Evolutionary conservation across 2,329 filamentous ascomycete species (phyloP), one percentile per base, ranked within the genome.

Genomic region (Bretziella fagacearum): DNA sequence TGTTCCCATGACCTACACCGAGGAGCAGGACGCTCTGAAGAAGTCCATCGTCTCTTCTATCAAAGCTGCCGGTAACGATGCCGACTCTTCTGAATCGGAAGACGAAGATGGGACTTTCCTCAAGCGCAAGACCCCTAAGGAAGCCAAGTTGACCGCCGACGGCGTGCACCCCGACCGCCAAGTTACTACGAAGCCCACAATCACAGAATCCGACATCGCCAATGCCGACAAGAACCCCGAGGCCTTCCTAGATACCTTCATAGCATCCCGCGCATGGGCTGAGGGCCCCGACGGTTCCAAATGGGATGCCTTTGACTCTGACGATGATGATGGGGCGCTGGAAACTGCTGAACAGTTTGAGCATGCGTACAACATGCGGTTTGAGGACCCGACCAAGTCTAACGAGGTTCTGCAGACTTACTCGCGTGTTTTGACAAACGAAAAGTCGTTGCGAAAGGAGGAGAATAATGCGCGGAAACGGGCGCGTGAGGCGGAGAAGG

Each of bases 301-400:
- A 35, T 86, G 84, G 63, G 70, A 87, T 55, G 83, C 87, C 0
- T 82, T 98, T 49, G 85, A 95, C 58, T 94, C 86, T 0, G 91
- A 98, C 55, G 86, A 95, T 0, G 87, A 91, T 53, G 84, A 94
- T 44, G 84, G 70, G 2, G 77, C 83, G 25, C 66, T 84, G 27
- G 71, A 74, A 23, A 71, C 75, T 39, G 87, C 87, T 22, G 89
- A 96, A 37, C 77, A 81, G 51, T 93, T 89, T 57, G 91, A 98
- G 64, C 73, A 83, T 53, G 87, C 87, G 3, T 98, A 94, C 66
- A 98, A 98, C 64, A 65, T 95, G 63, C 81, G 91, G 27, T 98
- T 98, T 57, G 91, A 98, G 60, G 84, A 96, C 56, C 86, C 91
- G 0, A 73, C 73, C 51, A 86, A 84, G 58, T 79, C 84, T 56